Conservation (phyloP, 257 asterid species). For the Nicotiana knightiana region DNA sequence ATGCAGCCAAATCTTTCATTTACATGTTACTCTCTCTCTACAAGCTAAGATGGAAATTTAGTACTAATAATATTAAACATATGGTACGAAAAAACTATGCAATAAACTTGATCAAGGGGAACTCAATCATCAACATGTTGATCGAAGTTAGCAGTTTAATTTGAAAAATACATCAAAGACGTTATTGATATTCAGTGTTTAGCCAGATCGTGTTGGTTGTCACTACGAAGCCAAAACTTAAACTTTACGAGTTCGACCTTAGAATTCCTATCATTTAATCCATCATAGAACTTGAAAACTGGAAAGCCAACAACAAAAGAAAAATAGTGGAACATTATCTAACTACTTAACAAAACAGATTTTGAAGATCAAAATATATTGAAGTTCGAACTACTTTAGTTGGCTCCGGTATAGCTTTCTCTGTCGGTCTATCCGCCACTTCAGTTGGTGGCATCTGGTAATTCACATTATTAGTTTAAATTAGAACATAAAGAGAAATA, state of each 20-base stretch:
- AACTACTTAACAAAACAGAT: too few species aligned
- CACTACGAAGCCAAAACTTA: not conserved
- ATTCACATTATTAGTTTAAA: too few species aligned
- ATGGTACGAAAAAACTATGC: not conserved
- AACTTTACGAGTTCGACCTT: not conserved
- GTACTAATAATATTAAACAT: too few species aligned
- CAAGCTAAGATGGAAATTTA: slow-evolving; percentile 15
- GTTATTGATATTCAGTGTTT: slow-evolving; percentile 20
- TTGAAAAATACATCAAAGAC: slow-evolving; percentile 7
- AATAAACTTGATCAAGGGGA: slow-evolving; percentile 10
- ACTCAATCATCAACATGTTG: slow-evolving; percentile 24
- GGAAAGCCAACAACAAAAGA: too few species aligned
- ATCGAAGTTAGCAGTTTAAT: slow-evolving; percentile 21
- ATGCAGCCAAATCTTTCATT: not conserved
- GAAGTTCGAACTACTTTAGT: too few species aligned
- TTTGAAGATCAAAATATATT: too few species aligned
- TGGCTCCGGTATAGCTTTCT: too few species aligned
- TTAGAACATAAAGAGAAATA: too few species aligned
- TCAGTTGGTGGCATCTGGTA: too few species aligned
- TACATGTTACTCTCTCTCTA: not conserved
- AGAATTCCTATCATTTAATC: not conserved
- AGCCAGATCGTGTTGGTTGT: slow-evolving; percentile 18
- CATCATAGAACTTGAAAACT: not conserved
- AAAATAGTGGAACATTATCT: too few species aligned
- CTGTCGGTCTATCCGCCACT: too few species aligned